Percentiles rank a stretch among this genome's conserved stretches.
Evolutionary conservation across 495 filamentous ascomycete genomes (phyloP).

Genomic region (Baudoinia panamericana): DNA sequence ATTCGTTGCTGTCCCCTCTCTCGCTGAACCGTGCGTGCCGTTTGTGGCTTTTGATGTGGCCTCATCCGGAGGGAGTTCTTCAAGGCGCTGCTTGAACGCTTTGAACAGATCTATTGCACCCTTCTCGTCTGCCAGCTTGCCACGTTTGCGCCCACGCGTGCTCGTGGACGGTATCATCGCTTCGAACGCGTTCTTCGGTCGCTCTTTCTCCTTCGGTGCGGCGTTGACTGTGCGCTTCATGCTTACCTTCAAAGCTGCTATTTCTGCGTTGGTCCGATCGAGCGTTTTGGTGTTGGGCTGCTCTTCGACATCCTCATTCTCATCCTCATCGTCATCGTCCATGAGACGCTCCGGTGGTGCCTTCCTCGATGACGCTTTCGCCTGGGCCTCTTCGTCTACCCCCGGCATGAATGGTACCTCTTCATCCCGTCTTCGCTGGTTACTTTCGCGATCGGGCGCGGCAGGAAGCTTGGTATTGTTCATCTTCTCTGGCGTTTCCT

Average conservation of each 20-base stretch:
- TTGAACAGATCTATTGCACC: slow-evolving; percentile 53
- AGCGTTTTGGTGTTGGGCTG: slow-evolving; percentile 43
- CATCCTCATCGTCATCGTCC: neutral
- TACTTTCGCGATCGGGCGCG: slow-evolving; percentile 20
- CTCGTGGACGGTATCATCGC: slow-evolving; percentile 72
- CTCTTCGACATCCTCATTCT: slow-evolving; percentile 6
- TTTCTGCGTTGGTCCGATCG: slow-evolving; percentile 79
- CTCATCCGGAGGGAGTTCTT: slow-evolving; percentile 37
- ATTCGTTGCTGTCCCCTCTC: too few relatives aligned
- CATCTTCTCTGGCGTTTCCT: slow-evolving; percentile 20
- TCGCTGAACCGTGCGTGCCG: too few relatives aligned
- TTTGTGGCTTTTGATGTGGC: too few relatives aligned
- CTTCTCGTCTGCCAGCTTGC: slow-evolving; percentile 42
- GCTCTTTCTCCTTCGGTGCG: slow-evolving; percentile 39
- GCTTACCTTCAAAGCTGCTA: slow-evolving; percentile 77
- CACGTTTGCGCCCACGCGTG: slow-evolving; percentile 59
- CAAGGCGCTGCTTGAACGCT: slow-evolving; percentile 67
- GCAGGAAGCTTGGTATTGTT: slow-evolving; percentile 21
- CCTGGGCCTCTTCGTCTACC: neutral
- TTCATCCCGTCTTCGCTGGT: slow-evolving; percentile 28
- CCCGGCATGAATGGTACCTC: too few relatives aligned
- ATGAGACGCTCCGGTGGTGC: slow-evolving; percentile 29
- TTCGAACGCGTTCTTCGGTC: slow-evolving; percentile 59
- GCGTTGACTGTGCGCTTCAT: slow-evolving; percentile 67
- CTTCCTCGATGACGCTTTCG: neutral